These are phyloP conservation scores for Fusarium burgessii DNA, from an alignment of 2,329 filamentous ascomycete species.

Conservation along the genomic window DNA sequence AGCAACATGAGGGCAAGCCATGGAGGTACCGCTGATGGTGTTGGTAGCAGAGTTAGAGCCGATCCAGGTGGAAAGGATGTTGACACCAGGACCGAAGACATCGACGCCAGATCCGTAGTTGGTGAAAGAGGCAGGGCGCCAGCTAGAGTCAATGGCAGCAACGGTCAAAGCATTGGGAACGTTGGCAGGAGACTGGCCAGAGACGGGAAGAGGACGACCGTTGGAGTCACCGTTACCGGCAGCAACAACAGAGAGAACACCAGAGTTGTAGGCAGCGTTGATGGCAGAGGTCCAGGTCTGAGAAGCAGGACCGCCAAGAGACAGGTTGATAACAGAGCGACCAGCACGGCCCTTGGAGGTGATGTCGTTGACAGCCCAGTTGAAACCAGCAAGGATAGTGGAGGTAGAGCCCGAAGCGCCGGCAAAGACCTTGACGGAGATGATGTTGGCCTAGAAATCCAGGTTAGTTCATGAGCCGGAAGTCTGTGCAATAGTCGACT, in stretches of 20 bases:
- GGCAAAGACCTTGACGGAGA: conserved; percentile 51
- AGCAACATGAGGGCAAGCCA: conserved; percentile 56
- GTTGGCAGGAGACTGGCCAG: conserved; percentile 59
- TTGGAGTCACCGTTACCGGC: conserved; percentile 57
- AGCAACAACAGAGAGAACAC: conserved; percentile 59
- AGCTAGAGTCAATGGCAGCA: conserved; percentile 56
- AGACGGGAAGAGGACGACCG: conserved; percentile 52
- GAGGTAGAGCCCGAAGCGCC: conserved; percentile 40
- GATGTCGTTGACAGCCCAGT: conserved; percentile 56
- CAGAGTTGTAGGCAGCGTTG: conserved; percentile 53
- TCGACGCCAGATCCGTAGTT: conserved; percentile 61
- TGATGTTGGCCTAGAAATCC: conserved; percentile 38
- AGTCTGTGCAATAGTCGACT: neutral
- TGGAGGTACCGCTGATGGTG: conserved; percentile 58
- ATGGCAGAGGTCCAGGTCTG: conserved; percentile 57
- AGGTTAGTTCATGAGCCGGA: neutral
- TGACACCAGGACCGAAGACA: conserved; percentile 57
- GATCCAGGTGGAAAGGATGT: conserved; percentile 58
- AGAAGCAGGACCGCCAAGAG: conserved; percentile 53
- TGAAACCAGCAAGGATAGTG: conserved; percentile 55
- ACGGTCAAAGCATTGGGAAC: conserved; percentile 62
- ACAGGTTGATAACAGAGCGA: conserved; percentile 55
- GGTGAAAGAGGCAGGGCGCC: conserved; percentile 58
- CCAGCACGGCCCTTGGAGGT: conserved; percentile 50
- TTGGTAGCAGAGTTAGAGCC: conserved; percentile 50